Conservation (phyloP, 495 filamentous ascomycete genomes). For the Talaromyces proteolyticus region DNA sequence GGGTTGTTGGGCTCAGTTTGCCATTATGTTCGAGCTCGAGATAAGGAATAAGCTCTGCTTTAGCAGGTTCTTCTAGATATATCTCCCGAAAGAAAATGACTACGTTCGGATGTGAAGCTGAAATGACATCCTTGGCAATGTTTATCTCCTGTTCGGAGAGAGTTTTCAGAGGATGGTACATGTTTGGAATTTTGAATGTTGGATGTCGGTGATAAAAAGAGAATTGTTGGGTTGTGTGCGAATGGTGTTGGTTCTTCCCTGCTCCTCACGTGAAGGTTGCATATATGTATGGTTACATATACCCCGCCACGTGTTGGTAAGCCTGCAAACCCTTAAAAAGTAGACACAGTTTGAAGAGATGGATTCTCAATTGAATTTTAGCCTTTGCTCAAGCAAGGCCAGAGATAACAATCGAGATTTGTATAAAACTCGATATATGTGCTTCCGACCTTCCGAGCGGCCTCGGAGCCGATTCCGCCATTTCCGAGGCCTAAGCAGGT, state of each 20-base stretch:
- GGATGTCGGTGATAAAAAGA: neutral
- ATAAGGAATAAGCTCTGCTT: conserved; percentile 38
- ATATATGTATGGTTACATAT: no score
- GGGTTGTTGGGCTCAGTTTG: conserved; percentile 35
- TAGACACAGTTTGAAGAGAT: no score
- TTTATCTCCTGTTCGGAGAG: conserved; percentile 43
- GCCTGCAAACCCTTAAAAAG: no score
- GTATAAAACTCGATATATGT: no score
- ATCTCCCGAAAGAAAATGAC: conserved; percentile 49
- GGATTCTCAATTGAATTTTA: neutral
- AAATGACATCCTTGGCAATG: conserved; percentile 39
- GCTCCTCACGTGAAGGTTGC: no score
- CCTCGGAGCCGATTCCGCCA: neutral
- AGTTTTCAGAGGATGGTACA: conserved; percentile 37
- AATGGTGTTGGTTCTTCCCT: no score
- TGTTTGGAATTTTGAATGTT: neutral
- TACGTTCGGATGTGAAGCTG: conserved; percentile 29
- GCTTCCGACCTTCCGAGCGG: conserved; percentile 3
- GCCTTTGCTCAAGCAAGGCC: neutral
- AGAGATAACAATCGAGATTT: no score
- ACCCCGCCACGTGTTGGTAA: no score
- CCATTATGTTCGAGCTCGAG: conserved; percentile 46
- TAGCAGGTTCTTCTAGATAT: conserved; percentile 45
- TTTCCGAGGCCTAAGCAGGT: conserved; percentile 3
- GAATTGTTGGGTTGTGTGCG: neutral